These are phyloP conservation scores for Jimgerdemannia flammicorona DNA, from an alignment of 192 early-diverging fungal genomes.

Conservation along the genomic window DNA sequence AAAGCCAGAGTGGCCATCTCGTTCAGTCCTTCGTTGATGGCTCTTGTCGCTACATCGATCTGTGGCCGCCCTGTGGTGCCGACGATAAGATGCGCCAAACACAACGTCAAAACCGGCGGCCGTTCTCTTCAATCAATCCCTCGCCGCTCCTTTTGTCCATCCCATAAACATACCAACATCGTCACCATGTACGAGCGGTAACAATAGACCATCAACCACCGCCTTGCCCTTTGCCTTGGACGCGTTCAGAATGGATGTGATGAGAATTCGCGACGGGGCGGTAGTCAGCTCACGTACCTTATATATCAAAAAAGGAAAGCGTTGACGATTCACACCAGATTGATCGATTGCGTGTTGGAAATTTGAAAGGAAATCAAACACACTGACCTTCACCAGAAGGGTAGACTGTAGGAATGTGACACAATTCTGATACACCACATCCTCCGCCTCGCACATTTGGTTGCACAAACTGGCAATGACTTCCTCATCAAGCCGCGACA, in stretches of 20 bases:
- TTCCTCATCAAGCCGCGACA: not conserved
- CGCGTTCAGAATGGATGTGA: slow-evolving; percentile 18
- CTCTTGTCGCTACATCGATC: not conserved
- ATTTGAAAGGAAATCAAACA: not conserved
- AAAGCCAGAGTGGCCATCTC: not conserved
- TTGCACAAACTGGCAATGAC: not conserved
- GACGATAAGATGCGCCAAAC: not conserved
- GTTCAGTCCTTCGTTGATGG: not conserved
- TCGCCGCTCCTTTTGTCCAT: not conserved
- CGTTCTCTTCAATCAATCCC: too few species aligned
- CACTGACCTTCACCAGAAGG: not conserved
- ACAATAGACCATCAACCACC: slow-evolving; percentile 22
- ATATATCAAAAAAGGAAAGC: not conserved
- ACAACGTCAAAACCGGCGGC: too few species aligned
- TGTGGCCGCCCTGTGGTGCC: not conserved
- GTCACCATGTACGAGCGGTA: slow-evolving; percentile 10
- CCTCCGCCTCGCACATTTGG: not conserved
- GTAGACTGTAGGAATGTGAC: not conserved
- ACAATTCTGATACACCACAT: not conserved
- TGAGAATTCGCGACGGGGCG: slow-evolving; percentile 24
- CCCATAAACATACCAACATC: not conserved
- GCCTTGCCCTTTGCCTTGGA: slow-evolving; percentile 22
- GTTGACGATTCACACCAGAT: not conserved
- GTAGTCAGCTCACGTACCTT: slow-evolving; percentile 17
- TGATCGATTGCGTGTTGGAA: not conserved